Base-by-base conservation (phyloP, 1,284 basidiomycete species). In the Heterobasidion irregulare region DNA sequence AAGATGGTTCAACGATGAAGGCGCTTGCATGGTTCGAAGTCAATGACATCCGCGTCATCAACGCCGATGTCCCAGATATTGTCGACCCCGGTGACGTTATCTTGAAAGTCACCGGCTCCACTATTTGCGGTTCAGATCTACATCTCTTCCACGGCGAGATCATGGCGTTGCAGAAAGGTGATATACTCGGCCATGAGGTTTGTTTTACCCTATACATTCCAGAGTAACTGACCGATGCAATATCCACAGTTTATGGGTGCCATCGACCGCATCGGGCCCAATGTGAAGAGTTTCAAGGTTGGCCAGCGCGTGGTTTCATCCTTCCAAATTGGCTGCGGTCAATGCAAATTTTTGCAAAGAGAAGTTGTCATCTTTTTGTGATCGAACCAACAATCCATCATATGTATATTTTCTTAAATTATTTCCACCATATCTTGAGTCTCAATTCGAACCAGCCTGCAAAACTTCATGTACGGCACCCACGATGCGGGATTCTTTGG, bases 271-370 rank as follows among this genome's bases (percentile, higher is more conserved):
- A 73, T 88, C 47, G 86, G 87, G 0, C 75, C 80, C 0, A 79
- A 75, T 54, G 83, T 89, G 15, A 81, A 66, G 47, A 80, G 82
- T 52, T 67, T 88, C 53, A 72, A 77, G 43, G 58, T 71, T 6
- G 86, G 87, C 13, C 80, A 90, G 61, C 77, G 86, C 10, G 86
- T 90, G 52, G 88, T 91, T 12, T 79, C 81, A 0, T 83, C 82
- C 0, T 92, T 91, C 80, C 86, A 90, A 62, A 83, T 89, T 54
- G 84, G 84, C 0, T 92, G 89, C 63, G 89, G 89, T 6, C 73
- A 82, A 47, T 92, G 89, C 70, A 65, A 74, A 47, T 89, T 79
- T 79, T 67, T 92, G 88, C 77, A 72, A 89, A 67, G 69, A 87
- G 64, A 86, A 87, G 61, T 71, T 86, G 0, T 85, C 82, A 0